Evolutionary conservation across 2,329 filamentous ascomycete genomes (phyloP).

Genomic region (Diplodia scrobiculata): DNA sequence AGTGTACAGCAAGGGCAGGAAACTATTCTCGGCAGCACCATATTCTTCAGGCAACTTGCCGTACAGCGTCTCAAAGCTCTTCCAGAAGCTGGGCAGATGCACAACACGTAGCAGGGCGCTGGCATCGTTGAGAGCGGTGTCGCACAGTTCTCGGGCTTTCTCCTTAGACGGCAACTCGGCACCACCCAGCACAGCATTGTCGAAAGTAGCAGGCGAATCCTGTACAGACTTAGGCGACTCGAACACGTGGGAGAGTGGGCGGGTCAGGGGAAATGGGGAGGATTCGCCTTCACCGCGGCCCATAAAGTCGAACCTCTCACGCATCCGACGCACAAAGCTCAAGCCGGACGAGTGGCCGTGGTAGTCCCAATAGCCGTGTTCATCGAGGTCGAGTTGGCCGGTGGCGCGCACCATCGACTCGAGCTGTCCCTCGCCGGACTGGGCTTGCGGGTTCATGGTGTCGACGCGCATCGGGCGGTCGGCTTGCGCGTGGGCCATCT

Average conservation of each 20-base stretch:
- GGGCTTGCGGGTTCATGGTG: conserved; percentile 24
- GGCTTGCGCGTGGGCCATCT: conserved; percentile 4
- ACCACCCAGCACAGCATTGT: conserved; percentile 31
- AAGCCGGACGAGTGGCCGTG: conserved; percentile 90
- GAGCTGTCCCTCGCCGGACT: conserved; percentile 57
- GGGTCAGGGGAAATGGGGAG: conserved; percentile 60
- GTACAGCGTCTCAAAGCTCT: conserved; percentile 76
- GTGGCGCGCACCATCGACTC: conserved; percentile 95
- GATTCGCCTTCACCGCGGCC: conserved; percentile 65
- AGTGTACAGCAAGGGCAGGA: conserved; percentile 53
- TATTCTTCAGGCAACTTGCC: conserved; percentile 59
- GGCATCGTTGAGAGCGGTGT: conserved; percentile 63
- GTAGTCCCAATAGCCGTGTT: conserved; percentile 91
- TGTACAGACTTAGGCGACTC: conserved; percentile 69
- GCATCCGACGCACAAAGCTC: conserved; percentile 83
- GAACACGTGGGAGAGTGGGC: conserved; percentile 60
- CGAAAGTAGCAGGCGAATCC: conserved; percentile 62
- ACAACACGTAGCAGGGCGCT: conserved; percentile 70
- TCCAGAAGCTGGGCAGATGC: conserved; percentile 79
- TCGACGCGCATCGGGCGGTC: conserved; percentile 14
- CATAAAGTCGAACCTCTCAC: conserved; percentile 80
- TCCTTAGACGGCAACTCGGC: conserved; percentile 68
- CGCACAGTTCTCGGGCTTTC: conserved; percentile 59
- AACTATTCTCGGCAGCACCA: conserved; percentile 50
- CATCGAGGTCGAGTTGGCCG: conserved; percentile 86